Evolutionary conservation across 108 stramenopile species (phyloP), one percentile per base, ranked within the genome.

Genomic region (Fistulifera pelliculosa): DNA sequence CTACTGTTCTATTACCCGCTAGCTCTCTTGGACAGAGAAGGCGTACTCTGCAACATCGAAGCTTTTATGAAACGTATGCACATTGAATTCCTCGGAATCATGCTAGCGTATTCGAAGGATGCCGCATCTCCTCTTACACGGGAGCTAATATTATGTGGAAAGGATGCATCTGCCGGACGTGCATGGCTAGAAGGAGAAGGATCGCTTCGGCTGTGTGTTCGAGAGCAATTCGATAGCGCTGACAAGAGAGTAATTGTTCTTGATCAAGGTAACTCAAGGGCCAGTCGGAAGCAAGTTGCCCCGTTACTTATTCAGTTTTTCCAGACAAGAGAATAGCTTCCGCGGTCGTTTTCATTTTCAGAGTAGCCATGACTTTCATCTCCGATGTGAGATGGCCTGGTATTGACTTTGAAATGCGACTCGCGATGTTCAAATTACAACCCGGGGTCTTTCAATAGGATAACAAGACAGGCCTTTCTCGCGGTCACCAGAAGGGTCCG

Each of bases 201-300:
- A 5, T n/a, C 59, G 3, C 10, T 49, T 2, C 47, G 19, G 27
- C 27, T 60, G 8, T 25, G 16, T 4, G 4, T 31, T 14, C 18
- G 19, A 16, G 38, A 35, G 4, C 27, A 38, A 2, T 13, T 11
- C 8, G 19, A 54, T 13, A 7, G 50, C 21, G 6, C 12, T 27
- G 22, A n/a, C 6, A 2, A 42, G 47, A 6, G 26, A 13, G 26
- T 60, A 16, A 48, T 22, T n/a, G 25, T 60, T 10, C 80, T 76
- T 62, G 58, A 75, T 1, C 89, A 87, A 66, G 61, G 55, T 1
- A 86, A 90, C 50, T 39, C 69, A 51, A 63, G 65, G 44, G 78
- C 71, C 22, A 85, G 81, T 58, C 60, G 85, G 18, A 90, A 90
- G 54, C 82, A 86, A 71, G 76, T 86, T 27, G 89, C 71, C 6